A percentile compares a stretch with the other conserved stretches of the same genome.
Conservation (phyloP, 2,329 filamentous ascomycete species). For the Sclerotinia nivalis region DNA sequence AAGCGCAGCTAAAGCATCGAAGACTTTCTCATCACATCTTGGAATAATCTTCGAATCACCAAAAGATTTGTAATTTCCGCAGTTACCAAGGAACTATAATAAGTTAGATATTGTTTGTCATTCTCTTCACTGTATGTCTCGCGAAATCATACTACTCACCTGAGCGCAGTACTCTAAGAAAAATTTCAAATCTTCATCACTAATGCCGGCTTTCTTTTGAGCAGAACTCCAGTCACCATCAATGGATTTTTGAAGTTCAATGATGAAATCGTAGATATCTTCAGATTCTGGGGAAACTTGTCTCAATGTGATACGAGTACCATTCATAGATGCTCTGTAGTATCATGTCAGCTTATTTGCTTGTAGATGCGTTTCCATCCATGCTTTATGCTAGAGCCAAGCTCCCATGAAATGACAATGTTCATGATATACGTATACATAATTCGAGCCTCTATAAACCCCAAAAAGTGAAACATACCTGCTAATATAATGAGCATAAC, state of each 20-base stretch:
- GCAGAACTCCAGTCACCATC: conserved; percentile 71
- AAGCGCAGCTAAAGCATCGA: conserved; percentile 64
- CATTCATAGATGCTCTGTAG: conserved; percentile 70
- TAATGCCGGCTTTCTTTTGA: conserved; percentile 63
- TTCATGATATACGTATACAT: neutral
- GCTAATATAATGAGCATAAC: conserved; percentile 89
- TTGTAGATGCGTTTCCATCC: conserved; percentile 12
- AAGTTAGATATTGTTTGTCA: neutral
- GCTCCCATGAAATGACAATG: too few species aligned
- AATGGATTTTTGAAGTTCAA: conserved; percentile 66
- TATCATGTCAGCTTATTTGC: conserved; percentile 14
- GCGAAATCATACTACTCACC: neutral
- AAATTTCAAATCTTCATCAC: conserved; percentile 61
- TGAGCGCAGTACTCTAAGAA: conserved; percentile 74
- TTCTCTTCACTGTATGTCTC: neutral
- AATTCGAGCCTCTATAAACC: neutral
- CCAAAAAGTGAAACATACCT: conserved; percentile 51
- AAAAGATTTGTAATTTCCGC: conserved; percentile 82
- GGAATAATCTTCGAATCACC: conserved; percentile 84
- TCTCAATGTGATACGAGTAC: conserved; percentile 74
- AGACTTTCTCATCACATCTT: conserved; percentile 61
- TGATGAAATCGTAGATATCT: conserved; percentile 77
- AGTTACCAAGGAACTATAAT: conserved; percentile 70
- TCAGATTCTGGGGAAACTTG: conserved; percentile 83
- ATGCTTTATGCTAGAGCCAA: neutral